Conservation (phyloP, 495 filamentous ascomycete genomes). For the Daldinia grandis region DNA sequence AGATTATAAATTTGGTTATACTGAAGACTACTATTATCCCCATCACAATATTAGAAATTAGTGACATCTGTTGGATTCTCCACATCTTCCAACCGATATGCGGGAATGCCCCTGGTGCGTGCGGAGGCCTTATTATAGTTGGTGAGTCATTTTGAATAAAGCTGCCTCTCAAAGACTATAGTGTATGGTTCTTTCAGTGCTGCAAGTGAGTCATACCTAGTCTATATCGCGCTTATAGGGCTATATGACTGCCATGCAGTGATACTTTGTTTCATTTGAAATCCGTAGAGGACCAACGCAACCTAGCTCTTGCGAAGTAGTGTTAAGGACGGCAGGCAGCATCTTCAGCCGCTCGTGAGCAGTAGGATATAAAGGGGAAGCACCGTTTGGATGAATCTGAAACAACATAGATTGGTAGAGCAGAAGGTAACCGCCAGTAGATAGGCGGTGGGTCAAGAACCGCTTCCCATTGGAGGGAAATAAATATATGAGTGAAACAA, state of each 20-base stretch:
- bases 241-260: background rate
- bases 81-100: background rate
- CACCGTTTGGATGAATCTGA: conserved; percentile 8
- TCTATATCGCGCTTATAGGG: conserved; percentile 5
- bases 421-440: background rate
- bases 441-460: background rate
- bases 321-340: background rate
- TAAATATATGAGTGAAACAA: conserved; percentile 8
- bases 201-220: background rate
- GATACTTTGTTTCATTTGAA: conserved; percentile 6
- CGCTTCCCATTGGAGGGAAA: conserved; percentile 10
- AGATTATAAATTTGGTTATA: background rate
- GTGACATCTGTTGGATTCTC: background rate
- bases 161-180: background rate
- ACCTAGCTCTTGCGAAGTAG: conserved; percentile 1
- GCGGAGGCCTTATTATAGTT: conserved; percentile 1
- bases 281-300: background rate
- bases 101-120: background rate
- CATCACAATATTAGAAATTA: background rate
- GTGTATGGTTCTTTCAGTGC: background rate
- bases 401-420: conserved; percentile 18
- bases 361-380: conserved; percentile 14
- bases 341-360: conserved; percentile 4
- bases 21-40: background rate
- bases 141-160: background rate